Base-by-base conservation (phyloP, 78 protist species). In the Guillardia theta region DNA sequence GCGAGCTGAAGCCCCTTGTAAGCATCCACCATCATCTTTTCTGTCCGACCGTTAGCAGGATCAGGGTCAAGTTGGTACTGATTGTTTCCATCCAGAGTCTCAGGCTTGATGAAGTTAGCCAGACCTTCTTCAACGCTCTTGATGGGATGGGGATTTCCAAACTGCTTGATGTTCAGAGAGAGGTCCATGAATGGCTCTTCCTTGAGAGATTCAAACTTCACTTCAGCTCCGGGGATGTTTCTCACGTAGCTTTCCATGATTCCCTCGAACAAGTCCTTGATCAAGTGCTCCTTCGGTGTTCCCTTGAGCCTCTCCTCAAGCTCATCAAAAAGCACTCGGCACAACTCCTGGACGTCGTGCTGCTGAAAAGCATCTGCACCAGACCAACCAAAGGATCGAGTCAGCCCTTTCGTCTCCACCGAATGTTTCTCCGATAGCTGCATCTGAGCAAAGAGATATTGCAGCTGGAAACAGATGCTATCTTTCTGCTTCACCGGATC, bases 341-440 rank as follows among this genome's bases (percentile, higher is more conserved):
- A 80, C 58, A 80, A 48, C 90, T 80, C 90, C 48, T 80, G 90
- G 19, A 80, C 90, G 50, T 80, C 90, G 8, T 80, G 90, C 48
- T 80, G 90, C 90, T 39, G 46, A 48, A 80, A 80, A n/a, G 90
- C 90, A 2, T 80, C 90, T 19, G 44, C 46, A 2, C 43, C 10
- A 10, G 10, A 18, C 90, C 90, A 80, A 8, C 88, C 90, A 30
- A 80, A 10, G 33, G 53, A 44, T 36, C 45, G 10, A 4, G 90
- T 80, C 44, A 80, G 48, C 58, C 24, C 90, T 15, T 80, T 80
- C 0, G 90, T 80, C 50, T 80, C 90, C 12, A 80, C 46, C 30
- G 90, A 46, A 12, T 4, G 0, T 37, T 44, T 44, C 12, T 44
- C 48, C 2, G 90, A 80, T 6, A 80, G 50, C 48, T 80, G 90